A percentile compares a stretch with the other conserved stretches of the same genome.
Evolutionary conservation across 1,139 yeast genomes (phyloP).

Genomic region (Kurtzmaniella quercitrusa): DNA sequence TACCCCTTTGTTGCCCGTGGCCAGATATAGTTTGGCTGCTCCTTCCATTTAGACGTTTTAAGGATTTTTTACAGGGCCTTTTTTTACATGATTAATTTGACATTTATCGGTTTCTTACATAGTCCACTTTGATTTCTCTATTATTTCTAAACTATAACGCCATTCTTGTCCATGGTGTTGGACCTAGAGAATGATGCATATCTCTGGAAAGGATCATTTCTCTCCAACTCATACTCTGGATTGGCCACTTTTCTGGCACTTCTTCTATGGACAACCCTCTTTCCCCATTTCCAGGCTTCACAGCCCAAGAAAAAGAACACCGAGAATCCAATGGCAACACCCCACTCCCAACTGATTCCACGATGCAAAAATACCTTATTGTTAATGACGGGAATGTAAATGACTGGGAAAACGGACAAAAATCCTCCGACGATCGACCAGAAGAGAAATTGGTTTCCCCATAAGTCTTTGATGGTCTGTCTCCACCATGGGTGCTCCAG

Average conservation of each 20-base stretch:
- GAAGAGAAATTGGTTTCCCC: conserved; percentile 74
- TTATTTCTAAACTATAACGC: conserved; percentile 8
- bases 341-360: conserved; percentile 82
- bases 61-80: too few species aligned
- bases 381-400: conserved; percentile 86
- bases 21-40: too few species aligned
- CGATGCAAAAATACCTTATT: conserved; percentile 70
- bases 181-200: conserved; percentile 56
- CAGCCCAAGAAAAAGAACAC: conserved; percentile 55
- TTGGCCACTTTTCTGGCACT: conserved; percentile 34
- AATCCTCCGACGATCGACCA: conserved; percentile 80
- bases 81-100: too few species aligned
- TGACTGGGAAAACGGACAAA: conserved; percentile 71
- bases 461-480: conserved; percentile 54
- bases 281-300: conserved; percentile 65
- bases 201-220: conserved; percentile 59
- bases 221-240: conserved; percentile 64
- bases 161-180: conserved; percentile 27
- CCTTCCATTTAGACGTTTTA: too few species aligned
- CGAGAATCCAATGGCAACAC: conserved; percentile 64
- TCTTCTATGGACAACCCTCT: conserved; percentile 53
- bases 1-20: neutral
- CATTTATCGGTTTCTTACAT: too few species aligned
- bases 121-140: too few species aligned
- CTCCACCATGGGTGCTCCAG: conserved; percentile 58